Base-by-base conservation (phyloP, 345 rosid genomes). In the Chamaenerion angustifolium region DNA sequence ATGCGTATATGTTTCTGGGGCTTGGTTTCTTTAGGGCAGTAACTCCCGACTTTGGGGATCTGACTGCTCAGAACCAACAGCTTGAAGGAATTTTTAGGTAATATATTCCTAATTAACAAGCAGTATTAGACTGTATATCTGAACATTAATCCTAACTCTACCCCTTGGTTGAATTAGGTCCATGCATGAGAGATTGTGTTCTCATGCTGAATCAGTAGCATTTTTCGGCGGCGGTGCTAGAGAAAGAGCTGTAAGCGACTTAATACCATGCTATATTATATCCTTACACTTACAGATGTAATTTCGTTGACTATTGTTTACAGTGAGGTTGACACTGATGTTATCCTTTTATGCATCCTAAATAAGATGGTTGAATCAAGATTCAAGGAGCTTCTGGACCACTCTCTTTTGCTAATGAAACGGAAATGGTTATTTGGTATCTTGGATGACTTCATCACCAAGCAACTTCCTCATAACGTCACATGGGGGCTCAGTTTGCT, bases 151-250 rank as follows among this genome's bases (percentile, higher is more conserved):
- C 37, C 8, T 31, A 44, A 42, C 12, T 44, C 47, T 43, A 46
- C n/a, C n/a, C 52, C 12, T 13, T 61, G 60, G 45, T 10, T 57
- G 27, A 53, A 49, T 54, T 56, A 92, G 99, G 88, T 92, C 88
- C 79, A 88, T 92, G 99, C 99, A 88, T 69, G 99, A 92, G 75
- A 84, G 99, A 60, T 64, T 92, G 69, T 76, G 89, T 46, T 79
- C 84, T 10, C 99, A 92, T 80, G 99, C 96, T n/a, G 99, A 92
- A 62, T 92, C 96, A 48, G 74, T 92, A 57, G 99, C 99, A 56
- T 92, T 92, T 78, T 92, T 92, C 79, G 99, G 99, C 64, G 99
- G 99, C 53, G 99, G 99, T 62, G 76, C 86, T 49, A 80, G 96
- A 68, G 99, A 92, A 76, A 88, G 81, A 72, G 73, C 81, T 79